Evolutionary conservation across 208 protist genomes (phyloP).

Genomic region (Strigomonas culicis): DNA sequence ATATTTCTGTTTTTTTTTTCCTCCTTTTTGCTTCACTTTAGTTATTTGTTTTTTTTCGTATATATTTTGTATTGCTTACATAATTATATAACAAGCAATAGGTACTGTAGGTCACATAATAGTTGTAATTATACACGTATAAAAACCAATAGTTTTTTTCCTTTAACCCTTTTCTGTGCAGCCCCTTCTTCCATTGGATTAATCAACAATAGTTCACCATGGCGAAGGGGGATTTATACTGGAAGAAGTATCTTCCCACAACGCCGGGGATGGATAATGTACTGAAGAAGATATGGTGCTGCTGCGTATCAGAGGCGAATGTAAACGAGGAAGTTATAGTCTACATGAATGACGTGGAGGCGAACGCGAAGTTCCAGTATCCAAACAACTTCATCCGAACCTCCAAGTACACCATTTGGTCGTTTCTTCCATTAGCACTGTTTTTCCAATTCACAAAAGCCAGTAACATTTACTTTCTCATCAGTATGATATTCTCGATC

Average conservation of each 20-base stretch:
- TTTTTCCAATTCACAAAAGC: conserved; percentile 91
- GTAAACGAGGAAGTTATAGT: conserved; percentile 64
- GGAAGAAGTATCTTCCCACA: conserved; percentile 22
- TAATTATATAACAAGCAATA: too few relatives aligned
- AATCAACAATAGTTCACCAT: conserved; percentile 10
- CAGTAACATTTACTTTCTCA: conserved; percentile 95
- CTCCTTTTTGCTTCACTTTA: too few relatives aligned
- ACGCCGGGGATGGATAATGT: conserved; percentile 27
- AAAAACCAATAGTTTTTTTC: conserved; percentile 12
- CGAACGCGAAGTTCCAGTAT: conserved; percentile 62
- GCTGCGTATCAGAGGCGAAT: conserved; percentile 29
- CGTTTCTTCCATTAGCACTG: conserved; percentile 93
- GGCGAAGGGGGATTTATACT: conserved; percentile 17
- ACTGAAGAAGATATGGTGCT: conserved; percentile 46
- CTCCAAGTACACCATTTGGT: conserved; percentile 90
- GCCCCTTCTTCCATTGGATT: background rate
- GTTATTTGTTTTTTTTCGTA: too few relatives aligned
- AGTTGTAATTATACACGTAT: conserved; percentile 6
- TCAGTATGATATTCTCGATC: conserved; percentile 89
- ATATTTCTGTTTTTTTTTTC: conserved; percentile 11
- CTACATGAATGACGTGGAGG: conserved; percentile 69
- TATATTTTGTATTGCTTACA: too few relatives aligned
- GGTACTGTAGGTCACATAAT: too few relatives aligned
- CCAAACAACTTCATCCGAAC: conserved; percentile 90
- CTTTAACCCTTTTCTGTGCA: conserved; percentile 8